Conservation (phyloP, 768 basidiomycete species). For the Suillus lakei region DNA sequence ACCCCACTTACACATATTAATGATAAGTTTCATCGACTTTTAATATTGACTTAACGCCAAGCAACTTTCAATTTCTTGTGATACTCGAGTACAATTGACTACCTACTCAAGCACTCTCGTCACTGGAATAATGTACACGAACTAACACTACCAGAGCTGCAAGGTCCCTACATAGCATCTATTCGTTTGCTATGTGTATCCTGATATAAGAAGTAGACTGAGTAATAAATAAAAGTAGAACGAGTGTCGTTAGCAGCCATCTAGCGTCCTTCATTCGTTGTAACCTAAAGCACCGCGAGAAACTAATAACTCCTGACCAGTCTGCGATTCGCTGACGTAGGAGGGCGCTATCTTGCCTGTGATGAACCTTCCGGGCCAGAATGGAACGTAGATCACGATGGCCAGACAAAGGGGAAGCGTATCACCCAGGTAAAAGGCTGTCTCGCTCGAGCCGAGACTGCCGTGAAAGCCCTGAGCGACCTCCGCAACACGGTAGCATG, state of each 20-base stretch:
- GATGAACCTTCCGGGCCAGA: conserved; percentile 72
- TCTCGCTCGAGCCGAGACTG: conserved; percentile 59
- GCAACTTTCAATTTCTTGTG: too few relatives aligned
- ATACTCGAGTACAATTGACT: too few relatives aligned
- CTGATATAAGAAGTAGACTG: neutral
- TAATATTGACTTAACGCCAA: too few relatives aligned
- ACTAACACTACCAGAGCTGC: neutral
- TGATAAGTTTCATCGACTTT: too few relatives aligned
- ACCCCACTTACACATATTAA: too few relatives aligned
- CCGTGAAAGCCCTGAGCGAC: conserved; percentile 67
- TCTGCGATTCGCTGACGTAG: neutral
- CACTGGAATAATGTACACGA: neutral
- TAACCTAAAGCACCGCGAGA: neutral
- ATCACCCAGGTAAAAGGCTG: conserved; percentile 70
- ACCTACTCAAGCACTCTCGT: neutral
- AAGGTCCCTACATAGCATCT: neutral
- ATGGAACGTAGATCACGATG: conserved; percentile 55
- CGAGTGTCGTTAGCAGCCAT: neutral
- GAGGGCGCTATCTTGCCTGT: neutral
- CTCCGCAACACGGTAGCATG: conserved; percentile 63
- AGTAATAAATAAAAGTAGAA: neutral
- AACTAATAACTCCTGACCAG: neutral
- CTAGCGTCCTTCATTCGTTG: neutral
- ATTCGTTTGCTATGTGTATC: neutral
- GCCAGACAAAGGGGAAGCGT: conserved; percentile 69